These are phyloP conservation scores for Candida berthetii DNA, from an alignment of 805 yeast species.

Conservation along the genomic window DNA sequence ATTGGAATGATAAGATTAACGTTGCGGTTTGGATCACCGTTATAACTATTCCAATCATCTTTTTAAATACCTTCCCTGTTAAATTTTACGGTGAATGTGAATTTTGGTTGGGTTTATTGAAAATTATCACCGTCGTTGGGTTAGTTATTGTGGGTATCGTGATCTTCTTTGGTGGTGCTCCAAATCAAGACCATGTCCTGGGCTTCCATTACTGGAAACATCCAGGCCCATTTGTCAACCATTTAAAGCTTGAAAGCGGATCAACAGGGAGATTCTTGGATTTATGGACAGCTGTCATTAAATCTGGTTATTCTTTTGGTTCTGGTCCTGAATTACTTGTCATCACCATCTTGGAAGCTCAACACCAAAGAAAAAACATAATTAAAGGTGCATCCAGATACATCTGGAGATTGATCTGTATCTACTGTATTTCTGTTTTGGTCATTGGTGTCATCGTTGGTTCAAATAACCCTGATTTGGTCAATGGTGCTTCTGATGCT, in stretches of 20 bases:
- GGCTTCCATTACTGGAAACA: conserved; percentile 59
- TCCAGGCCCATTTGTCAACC: conserved; percentile 44
- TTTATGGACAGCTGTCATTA: conserved; percentile 51
- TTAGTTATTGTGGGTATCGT: conserved; percentile 49
- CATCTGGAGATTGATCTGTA: conserved; percentile 43
- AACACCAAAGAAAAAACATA: conserved; percentile 48
- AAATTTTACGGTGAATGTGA: conserved; percentile 40
- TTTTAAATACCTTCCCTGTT: conserved; percentile 29
- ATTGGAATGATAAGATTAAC: conserved; percentile 34
- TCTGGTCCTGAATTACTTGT: conserved; percentile 56
- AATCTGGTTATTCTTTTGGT: conserved; percentile 57
- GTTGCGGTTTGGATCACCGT: conserved; percentile 41
- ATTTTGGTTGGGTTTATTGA: conserved; percentile 55
- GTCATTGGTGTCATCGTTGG: conserved; percentile 59
- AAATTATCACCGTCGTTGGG: conserved; percentile 61
- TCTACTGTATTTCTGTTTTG: conserved; percentile 54
- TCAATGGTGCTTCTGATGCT: conserved; percentile 46
- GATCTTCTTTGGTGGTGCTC: conserved; percentile 60
- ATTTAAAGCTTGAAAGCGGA: conserved; percentile 36
- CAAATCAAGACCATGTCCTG: conserved; percentile 37
- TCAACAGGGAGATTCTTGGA: conserved; percentile 54
- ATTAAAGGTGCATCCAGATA: conserved; percentile 54
- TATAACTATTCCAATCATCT: conserved; percentile 29
- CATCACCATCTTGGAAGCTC: conserved; percentile 47
- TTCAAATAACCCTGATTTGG: conserved; percentile 45